Percentiles rank a stretch among this genome's conserved stretches.
phyloP scores from a whole-genome alignment of 202 grass and related monocot genomes.

The Digitaria exilis region DNA sequence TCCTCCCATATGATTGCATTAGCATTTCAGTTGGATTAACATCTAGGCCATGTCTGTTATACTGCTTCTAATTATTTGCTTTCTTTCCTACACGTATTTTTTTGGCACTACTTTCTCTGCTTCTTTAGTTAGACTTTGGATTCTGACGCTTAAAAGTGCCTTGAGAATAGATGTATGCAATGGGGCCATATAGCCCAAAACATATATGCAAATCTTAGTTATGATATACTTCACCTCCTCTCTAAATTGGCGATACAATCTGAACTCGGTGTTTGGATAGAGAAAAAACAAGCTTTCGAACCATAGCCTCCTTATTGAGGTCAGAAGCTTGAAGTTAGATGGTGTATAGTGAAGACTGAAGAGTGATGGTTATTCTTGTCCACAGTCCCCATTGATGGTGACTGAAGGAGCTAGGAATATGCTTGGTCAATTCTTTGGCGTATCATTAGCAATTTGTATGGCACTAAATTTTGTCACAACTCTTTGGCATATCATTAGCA shows the following conservation, averaged over 20 bases:
- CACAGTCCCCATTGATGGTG: not conserved
- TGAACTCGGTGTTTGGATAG: not conserved
- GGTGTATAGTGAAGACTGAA: not conserved
- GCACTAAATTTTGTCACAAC: no score
- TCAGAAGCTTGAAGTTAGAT: not conserved
- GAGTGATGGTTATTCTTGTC: not conserved
- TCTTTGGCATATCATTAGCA: not conserved
- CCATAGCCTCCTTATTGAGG: not conserved
- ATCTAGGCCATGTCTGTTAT: constrained; percentile 14
- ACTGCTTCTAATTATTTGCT: not conserved
- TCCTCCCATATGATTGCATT: not conserved
- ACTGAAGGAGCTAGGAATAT: not conserved
- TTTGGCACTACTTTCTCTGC: not conserved
- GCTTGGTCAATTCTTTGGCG: not conserved
- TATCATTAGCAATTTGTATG: constrained; percentile 6
- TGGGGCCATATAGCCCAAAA: not conserved
- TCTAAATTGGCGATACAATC: not conserved
- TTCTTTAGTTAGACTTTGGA: not conserved
- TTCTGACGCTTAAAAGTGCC: not conserved
- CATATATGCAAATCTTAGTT: not conserved
- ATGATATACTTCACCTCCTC: not conserved
- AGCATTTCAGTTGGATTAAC: constrained; percentile 31
- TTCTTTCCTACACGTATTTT: not conserved
- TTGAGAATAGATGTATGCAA: not conserved
- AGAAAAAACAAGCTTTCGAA: not conserved